Conservation (phyloP, 352 stramenopile species). For the Phytopythium montanum region DNA sequence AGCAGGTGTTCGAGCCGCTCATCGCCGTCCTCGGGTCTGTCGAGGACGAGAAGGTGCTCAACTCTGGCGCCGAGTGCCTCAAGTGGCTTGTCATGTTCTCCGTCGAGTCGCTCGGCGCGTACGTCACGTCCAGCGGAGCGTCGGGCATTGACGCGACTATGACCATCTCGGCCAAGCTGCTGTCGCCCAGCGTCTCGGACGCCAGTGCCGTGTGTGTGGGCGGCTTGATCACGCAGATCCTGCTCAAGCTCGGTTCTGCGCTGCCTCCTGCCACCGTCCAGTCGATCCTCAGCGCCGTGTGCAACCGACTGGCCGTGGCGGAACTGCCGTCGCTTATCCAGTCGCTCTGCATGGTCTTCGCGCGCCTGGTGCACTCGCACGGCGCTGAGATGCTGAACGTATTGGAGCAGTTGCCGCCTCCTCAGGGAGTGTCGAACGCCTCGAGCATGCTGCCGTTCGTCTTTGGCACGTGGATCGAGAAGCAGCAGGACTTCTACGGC, state of each 20-base stretch:
- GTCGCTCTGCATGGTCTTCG: slow-evolving; percentile 81
- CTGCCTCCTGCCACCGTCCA: slow-evolving; percentile 64
- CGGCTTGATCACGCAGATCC: slow-evolving; percentile 76
- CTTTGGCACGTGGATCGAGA: slow-evolving; percentile 79
- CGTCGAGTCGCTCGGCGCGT: slow-evolving; percentile 54
- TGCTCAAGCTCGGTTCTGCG: slow-evolving; percentile 59
- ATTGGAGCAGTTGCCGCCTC: slow-evolving; percentile 60
- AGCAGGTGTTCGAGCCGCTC: slow-evolving; percentile 71
- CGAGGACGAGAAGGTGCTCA: slow-evolving; percentile 78
- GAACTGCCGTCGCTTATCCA: slow-evolving; percentile 74
- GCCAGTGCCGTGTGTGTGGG: slow-evolving; percentile 68
- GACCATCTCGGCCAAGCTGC: slow-evolving; percentile 59
- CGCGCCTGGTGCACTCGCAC: slow-evolving; percentile 72
- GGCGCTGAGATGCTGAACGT: slow-evolving; percentile 64
- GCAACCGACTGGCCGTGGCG: slow-evolving; percentile 53
- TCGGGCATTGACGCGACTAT: slow-evolving; percentile 71
- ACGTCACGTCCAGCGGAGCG: slow-evolving; percentile 26
- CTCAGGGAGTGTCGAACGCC: slow-evolving; percentile 17
- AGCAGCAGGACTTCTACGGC: slow-evolving; percentile 81
- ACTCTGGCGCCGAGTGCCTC: slow-evolving; percentile 69
- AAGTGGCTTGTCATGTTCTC: slow-evolving; percentile 85
- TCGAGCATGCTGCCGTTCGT: slow-evolving; percentile 77
- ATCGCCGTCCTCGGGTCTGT: slow-evolving; percentile 50
- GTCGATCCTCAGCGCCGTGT: slow-evolving; percentile 72
- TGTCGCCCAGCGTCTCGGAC: slow-evolving; percentile 65